phyloP scores from a whole-genome alignment of 345 rosid species.

The thale cress (Arabidopsis thaliana) region TAIR10.1 NC_003071.7:15053001-15053500 shows the following conservation, averaged over 20 bases:
- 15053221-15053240: too few relatives aligned
- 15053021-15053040: too few relatives aligned
- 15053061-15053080: neutral
- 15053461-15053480: too few relatives aligned
- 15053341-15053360: neutral
- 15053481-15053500: neutral
- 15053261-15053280: too few relatives aligned
- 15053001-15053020: conserved; percentile 70
- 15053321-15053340: neutral
- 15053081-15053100: conserved; percentile 79
- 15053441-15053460: too few relatives aligned
- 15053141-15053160: conserved; percentile 23
- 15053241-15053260: too few relatives aligned
- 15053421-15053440: neutral
- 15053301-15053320: neutral
- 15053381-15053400: neutral
- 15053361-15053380: neutral
- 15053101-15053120: conserved; percentile 54
- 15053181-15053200: neutral
- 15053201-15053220: too few relatives aligned
- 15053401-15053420: neutral
- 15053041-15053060: too few relatives aligned
- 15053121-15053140: conserved; percentile 56
- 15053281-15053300: neutral
- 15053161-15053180: neutral